Percentiles rank a stretch among this genome's conserved stretches.
phyloP scores from a whole-genome alignment of 768 basidiomycete genomes.

The Ramaria sp. region DNA sequence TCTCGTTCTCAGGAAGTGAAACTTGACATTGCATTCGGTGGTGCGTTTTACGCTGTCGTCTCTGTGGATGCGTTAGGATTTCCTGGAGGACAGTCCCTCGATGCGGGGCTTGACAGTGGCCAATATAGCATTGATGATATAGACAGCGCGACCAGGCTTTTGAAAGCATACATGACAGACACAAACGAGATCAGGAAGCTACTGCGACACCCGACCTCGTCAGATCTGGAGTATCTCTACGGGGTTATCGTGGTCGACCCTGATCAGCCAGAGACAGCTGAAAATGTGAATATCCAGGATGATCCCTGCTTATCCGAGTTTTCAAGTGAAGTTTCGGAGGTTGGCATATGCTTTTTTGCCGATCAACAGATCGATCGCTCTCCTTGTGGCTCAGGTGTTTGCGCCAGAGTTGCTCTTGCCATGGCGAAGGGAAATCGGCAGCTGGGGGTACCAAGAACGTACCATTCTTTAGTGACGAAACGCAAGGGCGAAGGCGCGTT shows the following conservation, averaged over 20 bases:
- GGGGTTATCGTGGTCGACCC: slow-evolving; percentile 28
- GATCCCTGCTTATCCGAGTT: too few species aligned
- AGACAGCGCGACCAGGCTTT: slow-evolving; percentile 17
- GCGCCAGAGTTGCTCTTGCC: slow-evolving; percentile 27
- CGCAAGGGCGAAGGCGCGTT: slow-evolving; percentile 5
- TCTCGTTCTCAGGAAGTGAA: slow-evolving; percentile 10
- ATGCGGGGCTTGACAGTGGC: not conserved
- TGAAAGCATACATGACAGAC: slow-evolving; percentile 20
- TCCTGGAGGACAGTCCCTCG: slow-evolving; percentile 13
- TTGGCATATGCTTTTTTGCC: slow-evolving; percentile 25
- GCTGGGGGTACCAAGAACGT: slow-evolving; percentile 21
- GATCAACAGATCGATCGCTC: slow-evolving; percentile 31
- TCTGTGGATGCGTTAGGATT: slow-evolving; percentile 26
- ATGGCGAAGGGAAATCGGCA: slow-evolving; percentile 20
- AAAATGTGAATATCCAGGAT: not conserved
- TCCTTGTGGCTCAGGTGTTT: slow-evolving; percentile 29
- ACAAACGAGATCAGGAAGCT: not conserved
- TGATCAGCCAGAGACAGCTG: not conserved
- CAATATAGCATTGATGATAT: slow-evolving; percentile 8
- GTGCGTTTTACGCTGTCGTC: slow-evolving; percentile 31
- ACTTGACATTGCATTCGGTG: slow-evolving; percentile 28
- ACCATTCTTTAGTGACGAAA: slow-evolving; percentile 26
- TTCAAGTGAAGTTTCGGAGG: not conserved
- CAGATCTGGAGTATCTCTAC: slow-evolving; percentile 27
- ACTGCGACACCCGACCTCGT: slow-evolving; percentile 20